Conservation (phyloP, 169 alveolate genomes). For the Plasmodium inui region DNA sequence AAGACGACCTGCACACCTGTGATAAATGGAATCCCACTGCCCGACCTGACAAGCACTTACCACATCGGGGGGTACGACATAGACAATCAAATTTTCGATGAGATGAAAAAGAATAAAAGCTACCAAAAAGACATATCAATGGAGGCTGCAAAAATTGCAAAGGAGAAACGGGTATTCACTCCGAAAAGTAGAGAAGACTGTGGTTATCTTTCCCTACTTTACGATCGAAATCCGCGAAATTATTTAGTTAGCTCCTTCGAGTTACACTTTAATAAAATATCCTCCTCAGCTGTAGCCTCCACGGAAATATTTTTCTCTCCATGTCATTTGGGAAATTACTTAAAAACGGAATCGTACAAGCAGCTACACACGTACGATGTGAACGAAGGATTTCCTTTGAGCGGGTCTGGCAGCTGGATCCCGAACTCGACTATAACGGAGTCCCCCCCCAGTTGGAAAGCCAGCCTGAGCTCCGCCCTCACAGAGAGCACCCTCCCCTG, state of each 20-base stretch:
- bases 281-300: constrained; percentile 60
- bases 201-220: constrained; percentile 62
- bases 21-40: constrained; percentile 70
- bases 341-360: constrained; percentile 66
- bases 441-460: background rate
- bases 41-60: constrained; percentile 44
- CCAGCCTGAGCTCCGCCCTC: constrained; percentile 15
- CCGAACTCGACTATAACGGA: background rate
- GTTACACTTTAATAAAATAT: constrained; percentile 52
- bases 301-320: constrained; percentile 72
- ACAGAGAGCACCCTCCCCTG: constrained; percentile 35
- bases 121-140: constrained; percentile 52
- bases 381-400: background rate
- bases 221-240: constrained; percentile 33
- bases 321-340: constrained; percentile 36
- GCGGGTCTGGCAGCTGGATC: background rate
- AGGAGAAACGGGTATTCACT: constrained; percentile 64
- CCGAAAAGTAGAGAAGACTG: constrained; percentile 65
- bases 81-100: constrained; percentile 72
- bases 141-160: constrained; percentile 67
- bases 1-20: constrained; percentile 63
- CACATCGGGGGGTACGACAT: constrained; percentile 73
- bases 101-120: constrained; percentile 48
- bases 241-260: constrained; percentile 56
- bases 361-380: constrained; percentile 36